Evolutionary conservation across 768 basidiomycete genomes (phyloP), one percentile per base, ranked within the genome.

Genomic region (Boletellus emodensis): DNA sequence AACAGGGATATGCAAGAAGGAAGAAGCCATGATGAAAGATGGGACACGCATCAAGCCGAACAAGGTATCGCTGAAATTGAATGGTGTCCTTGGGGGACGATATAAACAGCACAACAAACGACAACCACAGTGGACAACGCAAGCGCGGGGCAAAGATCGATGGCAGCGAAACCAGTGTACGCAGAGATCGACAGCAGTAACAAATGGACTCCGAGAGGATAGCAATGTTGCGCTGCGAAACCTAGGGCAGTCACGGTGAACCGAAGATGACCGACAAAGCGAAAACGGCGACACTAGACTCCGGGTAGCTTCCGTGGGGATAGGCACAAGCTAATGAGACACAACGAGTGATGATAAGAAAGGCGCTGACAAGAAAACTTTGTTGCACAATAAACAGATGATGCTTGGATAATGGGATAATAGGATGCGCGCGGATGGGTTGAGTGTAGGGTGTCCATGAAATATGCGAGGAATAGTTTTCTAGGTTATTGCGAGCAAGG

Each of bases 341-440:
- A 64, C 49, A 60, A 54, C 63, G 42, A 65, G 44, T 40, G 55
- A 48, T 41, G 35, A 52, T 51, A 51, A 46, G n/a, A 36, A 26
- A 43, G 48, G 38, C 52, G 47, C 49, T 22, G 61, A 62, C 58
- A 55, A 58, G 63, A 55, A 45, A 51, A 40, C 43, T 51, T 11
- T 54, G 55, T 64, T 65, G 63, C 56, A 58, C 35, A 62, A 65
- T 64, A 64, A 65, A 64, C 33, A 64, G 41, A 48, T 57, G 32
- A 55, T 64, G 61, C 43, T 52, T 56, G 46, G 49, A 57, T 63
- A 40, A 46, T 55, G 20, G 46, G 47, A 44, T 59, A 39, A 49
- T 62, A 54, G 63, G 45, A 55, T 64, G 61, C 32, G 58, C 52
- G 50, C 46, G 48, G 48, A 46, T 58, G 54, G 22, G 36, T 57